Conservation (phyloP, 2,329 filamentous ascomycete species). For the Verticillium klebahnii region DNA sequence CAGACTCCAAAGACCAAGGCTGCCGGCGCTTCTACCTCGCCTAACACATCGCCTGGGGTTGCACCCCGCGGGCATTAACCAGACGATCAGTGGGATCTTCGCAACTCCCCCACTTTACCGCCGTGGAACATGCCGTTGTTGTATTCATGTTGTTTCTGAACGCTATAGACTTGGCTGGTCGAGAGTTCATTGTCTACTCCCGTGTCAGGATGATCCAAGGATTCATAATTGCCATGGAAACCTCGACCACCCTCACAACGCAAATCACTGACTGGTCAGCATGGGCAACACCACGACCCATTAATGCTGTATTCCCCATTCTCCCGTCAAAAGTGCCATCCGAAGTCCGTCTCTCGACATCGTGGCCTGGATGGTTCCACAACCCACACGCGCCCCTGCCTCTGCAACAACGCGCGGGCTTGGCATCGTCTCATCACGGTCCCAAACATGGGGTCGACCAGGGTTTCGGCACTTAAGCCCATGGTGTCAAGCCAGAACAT, state of each 20-base stretch:
- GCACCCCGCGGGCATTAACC: neutral
- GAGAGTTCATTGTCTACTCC: too few relatives aligned
- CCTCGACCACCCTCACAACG: too few relatives aligned
- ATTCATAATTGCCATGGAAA: too few relatives aligned
- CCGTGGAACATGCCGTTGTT: neutral
- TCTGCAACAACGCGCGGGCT: slow-evolving; percentile 8
- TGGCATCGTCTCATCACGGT: slow-evolving; percentile 11
- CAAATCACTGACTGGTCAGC: too few relatives aligned
- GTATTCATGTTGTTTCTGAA: too few relatives aligned
- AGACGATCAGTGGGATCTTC: neutral
- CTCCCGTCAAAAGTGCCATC: neutral
- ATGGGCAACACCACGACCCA: too few relatives aligned
- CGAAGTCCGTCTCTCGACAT: neutral
- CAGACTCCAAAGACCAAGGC: neutral
- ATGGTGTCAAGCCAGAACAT: neutral
- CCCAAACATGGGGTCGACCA: slow-evolving; percentile 6
- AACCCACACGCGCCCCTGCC: neutral
- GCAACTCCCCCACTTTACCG: neutral
- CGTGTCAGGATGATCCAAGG: too few relatives aligned
- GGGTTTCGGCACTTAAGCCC: neutral
- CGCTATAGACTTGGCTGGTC: too few relatives aligned
- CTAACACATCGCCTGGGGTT: neutral
- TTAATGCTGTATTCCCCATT: neutral
- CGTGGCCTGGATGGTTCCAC: neutral
- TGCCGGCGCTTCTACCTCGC: neutral